phyloP scores from a whole-genome alignment of 73 alveolate genomes.

The Tetrahymena malaccensis region DNA sequence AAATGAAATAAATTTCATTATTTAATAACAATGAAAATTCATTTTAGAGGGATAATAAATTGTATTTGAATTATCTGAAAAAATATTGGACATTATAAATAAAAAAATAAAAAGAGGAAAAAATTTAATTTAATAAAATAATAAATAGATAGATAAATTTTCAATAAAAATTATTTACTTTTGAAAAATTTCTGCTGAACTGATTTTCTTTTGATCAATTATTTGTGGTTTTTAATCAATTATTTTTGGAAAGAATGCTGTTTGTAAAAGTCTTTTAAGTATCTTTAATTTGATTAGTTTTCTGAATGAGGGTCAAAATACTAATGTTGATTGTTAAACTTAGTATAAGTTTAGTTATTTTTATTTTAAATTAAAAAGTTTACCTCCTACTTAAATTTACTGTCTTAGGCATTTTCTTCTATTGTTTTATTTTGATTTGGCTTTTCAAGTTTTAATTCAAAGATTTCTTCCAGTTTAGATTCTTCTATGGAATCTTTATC shows the following conservation, averaged over 20 bases:
- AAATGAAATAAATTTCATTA: too few relatives aligned
- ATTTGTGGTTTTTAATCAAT: neutral
- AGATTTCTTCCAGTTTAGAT: neutral
- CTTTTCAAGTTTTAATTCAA: neutral
- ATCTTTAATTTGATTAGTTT: neutral
- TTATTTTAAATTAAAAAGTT: neutral
- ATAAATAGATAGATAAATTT: too few relatives aligned
- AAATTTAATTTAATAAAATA: too few relatives aligned
- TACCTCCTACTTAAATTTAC: neutral
- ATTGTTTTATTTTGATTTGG: too few relatives aligned
- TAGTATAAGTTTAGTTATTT: neutral
- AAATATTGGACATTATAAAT: too few relatives aligned
- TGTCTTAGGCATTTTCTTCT: neutral
- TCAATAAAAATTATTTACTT: neutral
- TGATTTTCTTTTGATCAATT: neutral
- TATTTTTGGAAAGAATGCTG: neutral
- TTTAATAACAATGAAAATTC: too few relatives aligned
- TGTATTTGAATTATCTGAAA: too few relatives aligned
- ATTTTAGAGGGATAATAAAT: too few relatives aligned
- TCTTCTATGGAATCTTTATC: neutral
- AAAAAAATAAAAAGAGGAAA: too few relatives aligned
- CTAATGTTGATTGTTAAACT: neutral
- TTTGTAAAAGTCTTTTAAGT: neutral
- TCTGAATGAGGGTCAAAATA: neutral
- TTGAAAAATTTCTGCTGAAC: neutral